phyloP scores from a whole-genome alignment of 163 green algal genomes.

The Chlorella variabilis region DNA sequence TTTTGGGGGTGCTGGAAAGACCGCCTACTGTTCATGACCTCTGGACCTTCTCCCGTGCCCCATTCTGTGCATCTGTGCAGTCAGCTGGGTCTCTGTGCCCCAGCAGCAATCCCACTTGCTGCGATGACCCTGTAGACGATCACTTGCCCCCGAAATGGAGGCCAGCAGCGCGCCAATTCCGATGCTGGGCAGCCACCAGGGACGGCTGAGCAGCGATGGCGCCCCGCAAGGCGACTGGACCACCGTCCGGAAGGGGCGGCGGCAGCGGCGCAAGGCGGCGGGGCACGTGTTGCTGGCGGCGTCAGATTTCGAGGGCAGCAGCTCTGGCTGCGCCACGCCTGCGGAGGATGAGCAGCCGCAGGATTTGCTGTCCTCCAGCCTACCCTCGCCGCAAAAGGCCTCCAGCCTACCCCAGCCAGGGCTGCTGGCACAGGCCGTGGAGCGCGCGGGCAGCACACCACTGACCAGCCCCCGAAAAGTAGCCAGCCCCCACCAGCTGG shows the following conservation, averaged over 20 bases:
- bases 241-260: neutral
- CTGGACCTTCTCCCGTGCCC: too few relatives aligned
- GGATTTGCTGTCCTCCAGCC: slow-evolving; percentile 1
- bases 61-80: too few relatives aligned
- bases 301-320: slow-evolving; percentile 17
- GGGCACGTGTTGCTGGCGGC: neutral
- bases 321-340: slow-evolving; percentile 4
- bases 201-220: neutral
- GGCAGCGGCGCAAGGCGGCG: slow-evolving; percentile 1
- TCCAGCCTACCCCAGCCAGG: neutral
- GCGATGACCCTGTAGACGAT: too few relatives aligned
- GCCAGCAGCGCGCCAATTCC: neutral
- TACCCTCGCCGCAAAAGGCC: neutral
- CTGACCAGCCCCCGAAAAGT: neutral
- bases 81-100: too few relatives aligned
- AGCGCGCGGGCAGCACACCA: neutral
- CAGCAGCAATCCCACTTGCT: too few relatives aligned
- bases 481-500: too few relatives aligned
- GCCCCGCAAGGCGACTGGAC: neutral
- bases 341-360: neutral
- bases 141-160: too few relatives aligned
- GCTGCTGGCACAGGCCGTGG: neutral
- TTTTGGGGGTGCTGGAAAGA: too few relatives aligned
- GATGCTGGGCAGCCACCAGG: neutral
- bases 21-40: too few relatives aligned